Evolutionary conservation across 2,329 filamentous ascomycete species (phyloP).

Genomic region (Cercospora brassicicola): DNA sequence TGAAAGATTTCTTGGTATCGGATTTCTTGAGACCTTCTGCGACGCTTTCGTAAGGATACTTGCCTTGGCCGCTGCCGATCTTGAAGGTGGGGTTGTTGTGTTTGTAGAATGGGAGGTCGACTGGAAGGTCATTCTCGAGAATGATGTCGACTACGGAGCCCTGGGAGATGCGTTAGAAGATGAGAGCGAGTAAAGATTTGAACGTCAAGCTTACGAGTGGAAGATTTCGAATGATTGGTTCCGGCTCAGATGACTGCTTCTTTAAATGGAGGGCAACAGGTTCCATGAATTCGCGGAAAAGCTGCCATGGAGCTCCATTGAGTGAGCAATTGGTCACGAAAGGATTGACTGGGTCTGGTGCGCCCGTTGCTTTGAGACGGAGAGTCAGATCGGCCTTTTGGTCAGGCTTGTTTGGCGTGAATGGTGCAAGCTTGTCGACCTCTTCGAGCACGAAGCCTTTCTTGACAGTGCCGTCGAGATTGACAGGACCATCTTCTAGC

Average conservation of each 20-base stretch:
- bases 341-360: slow-evolving; percentile 26
- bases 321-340: slow-evolving; percentile 28
- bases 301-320: slow-evolving; percentile 27
- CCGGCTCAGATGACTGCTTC: slow-evolving; percentile 19
- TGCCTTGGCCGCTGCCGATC: slow-evolving; percentile 18
- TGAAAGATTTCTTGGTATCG: slow-evolving; percentile 7
- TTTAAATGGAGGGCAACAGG: slow-evolving; percentile 18
- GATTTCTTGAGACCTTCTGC: slow-evolving; percentile 5
- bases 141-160: slow-evolving; percentile 28
- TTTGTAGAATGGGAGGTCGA: slow-evolving; percentile 25
- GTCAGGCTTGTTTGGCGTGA: slow-evolving; percentile 14
- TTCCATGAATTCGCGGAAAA: slow-evolving; percentile 23
- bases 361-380: slow-evolving; percentile 23
- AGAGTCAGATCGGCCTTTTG: slow-evolving; percentile 21
- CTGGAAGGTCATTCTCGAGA: slow-evolving; percentile 23
- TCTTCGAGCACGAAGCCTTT: slow-evolving; percentile 13
- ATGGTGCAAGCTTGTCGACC: slow-evolving; percentile 14
- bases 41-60: slow-evolving; percentile 15
- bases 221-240: slow-evolving; percentile 18
- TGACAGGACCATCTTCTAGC: slow-evolving; percentile 14
- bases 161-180: slow-evolving; percentile 6
- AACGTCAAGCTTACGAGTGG: slow-evolving; percentile 6
- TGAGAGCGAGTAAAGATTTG: neutral
- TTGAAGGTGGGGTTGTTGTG: slow-evolving; percentile 26
- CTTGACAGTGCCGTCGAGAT: slow-evolving; percentile 22